Conservation (phyloP, 257 asterid genomes). For the Scutellaria barbata region DNA sequence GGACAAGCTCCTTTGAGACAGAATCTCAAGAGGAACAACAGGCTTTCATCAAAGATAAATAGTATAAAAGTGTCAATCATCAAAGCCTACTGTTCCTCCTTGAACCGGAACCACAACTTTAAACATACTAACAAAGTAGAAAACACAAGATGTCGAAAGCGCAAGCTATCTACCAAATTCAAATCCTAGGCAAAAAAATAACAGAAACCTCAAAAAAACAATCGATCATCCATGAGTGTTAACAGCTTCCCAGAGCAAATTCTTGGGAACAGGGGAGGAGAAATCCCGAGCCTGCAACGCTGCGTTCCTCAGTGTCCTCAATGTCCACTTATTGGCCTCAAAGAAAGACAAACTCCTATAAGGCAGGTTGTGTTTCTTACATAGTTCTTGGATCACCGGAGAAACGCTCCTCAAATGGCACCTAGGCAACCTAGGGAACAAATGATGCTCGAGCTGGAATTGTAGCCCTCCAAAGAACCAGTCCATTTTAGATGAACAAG, state of each 20-base stretch:
- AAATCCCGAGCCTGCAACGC: conserved; percentile 78
- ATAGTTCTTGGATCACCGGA: conserved; percentile 69
- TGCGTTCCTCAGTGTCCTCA: conserved; percentile 64
- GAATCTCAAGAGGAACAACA: background rate
- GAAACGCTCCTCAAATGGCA: conserved; percentile 75
- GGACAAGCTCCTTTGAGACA: background rate
- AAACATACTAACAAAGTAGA: background rate
- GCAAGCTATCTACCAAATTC: conserved; percentile 18
- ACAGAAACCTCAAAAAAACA: conserved; percentile 2
- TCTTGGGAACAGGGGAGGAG: conserved; percentile 56
- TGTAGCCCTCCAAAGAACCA: conserved; percentile 90
- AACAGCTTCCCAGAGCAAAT: conserved; percentile 89
- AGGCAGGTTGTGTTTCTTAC: conserved; percentile 81
- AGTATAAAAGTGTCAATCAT: conserved; percentile 6
- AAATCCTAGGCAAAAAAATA: conserved; percentile 14
- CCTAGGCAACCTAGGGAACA: conserved; percentile 92
- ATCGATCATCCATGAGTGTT: conserved; percentile 74
- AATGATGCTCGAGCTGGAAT: conserved; percentile 87
- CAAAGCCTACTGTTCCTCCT: background rate
- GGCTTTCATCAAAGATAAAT: background rate
- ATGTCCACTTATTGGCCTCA: conserved; percentile 69
- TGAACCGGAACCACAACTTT: conserved; percentile 2
- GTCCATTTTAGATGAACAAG: conserved; percentile 72
- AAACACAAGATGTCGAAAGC: conserved; percentile 9
- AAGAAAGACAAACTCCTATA: conserved; percentile 64